These are phyloP conservation scores for Fusarium tricinctum DNA, from an alignment of 2,329 filamentous ascomycete species.

Conservation along the genomic window DNA sequence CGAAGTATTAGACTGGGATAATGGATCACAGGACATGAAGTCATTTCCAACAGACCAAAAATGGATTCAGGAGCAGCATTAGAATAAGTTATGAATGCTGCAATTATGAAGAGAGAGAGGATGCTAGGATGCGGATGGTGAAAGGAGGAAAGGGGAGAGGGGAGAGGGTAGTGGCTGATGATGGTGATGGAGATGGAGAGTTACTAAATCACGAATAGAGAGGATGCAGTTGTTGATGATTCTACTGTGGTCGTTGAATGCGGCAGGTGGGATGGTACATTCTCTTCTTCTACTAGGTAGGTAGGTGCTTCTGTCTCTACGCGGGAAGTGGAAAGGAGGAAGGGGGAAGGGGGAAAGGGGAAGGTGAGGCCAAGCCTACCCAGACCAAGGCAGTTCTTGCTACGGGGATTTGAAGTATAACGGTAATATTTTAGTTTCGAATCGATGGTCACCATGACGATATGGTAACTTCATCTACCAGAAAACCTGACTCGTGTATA, in stretches of 20 bases:
- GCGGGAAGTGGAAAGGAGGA: background rate
- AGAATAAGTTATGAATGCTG: constrained; percentile 8
- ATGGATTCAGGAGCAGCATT: constrained; percentile 4
- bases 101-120: background rate
- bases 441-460: constrained; percentile 8
- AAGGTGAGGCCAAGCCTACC: background rate
- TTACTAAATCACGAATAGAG: background rate
- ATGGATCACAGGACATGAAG: constrained; percentile 31
- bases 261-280: constrained; percentile 2
- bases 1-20: constrained; percentile 11
- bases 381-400: background rate
- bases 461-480: background rate
- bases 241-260: background rate
- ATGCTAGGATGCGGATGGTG: constrained; percentile 19
- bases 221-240: background rate
- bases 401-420: background rate
- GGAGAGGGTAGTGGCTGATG: constrained; percentile 5
- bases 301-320: background rate
- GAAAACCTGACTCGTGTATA: constrained; percentile 21
- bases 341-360: no score
- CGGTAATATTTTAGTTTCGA: constrained; percentile 11
- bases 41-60: constrained; percentile 9
- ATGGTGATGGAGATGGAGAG: constrained; percentile 15
- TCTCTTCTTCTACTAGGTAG: background rate
- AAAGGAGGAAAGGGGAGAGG: constrained; percentile 4